phyloP scores from a whole-genome alignment of 768 basidiomycete species.

The Lactarius vividus region DNA sequence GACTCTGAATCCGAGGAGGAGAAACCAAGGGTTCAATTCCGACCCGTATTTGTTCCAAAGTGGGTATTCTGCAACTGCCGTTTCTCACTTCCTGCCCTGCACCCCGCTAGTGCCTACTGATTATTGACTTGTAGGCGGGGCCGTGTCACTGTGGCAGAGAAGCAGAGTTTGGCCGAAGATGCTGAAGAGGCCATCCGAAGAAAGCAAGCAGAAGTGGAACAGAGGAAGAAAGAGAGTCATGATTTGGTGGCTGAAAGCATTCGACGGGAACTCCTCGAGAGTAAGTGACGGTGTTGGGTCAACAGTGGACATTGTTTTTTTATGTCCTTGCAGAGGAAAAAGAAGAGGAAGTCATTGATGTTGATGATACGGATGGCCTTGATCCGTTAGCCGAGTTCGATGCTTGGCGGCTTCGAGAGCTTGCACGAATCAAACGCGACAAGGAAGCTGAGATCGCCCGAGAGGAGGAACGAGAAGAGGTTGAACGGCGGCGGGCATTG shows the following conservation, averaged over 20 bases:
- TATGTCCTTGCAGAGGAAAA: constrained; percentile 70
- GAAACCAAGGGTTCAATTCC: constrained; percentile 70
- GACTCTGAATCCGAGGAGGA: constrained; percentile 78
- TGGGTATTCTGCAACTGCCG: constrained; percentile 39
- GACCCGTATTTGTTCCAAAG: constrained; percentile 96
- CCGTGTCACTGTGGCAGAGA: constrained; percentile 69
- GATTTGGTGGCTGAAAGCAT: constrained; percentile 95
- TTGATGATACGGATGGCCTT: constrained; percentile 93
- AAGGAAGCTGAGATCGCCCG: constrained; percentile 81
- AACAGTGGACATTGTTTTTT: constrained; percentile 2
- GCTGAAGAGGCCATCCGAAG: constrained; percentile 69
- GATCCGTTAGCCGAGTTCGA: constrained; percentile 92
- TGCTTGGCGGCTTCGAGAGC: constrained; percentile 91
- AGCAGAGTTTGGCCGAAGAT: constrained; percentile 63
- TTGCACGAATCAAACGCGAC: constrained; percentile 90
- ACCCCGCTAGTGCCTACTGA: not conserved
- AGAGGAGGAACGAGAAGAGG: constrained; percentile 85
- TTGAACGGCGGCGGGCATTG: constrained; percentile 86
- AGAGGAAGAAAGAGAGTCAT: constrained; percentile 84
- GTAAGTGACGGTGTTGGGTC: constrained; percentile 46
- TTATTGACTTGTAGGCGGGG: constrained; percentile 52
- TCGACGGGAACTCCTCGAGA: constrained; percentile 84
- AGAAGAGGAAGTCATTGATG: constrained; percentile 74
- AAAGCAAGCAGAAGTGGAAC: constrained; percentile 74
- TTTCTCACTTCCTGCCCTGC: not conserved